These are phyloP conservation scores for Anthracocystis setariae DNA, from an alignment of 1,284 basidiomycete species.

Conservation along the genomic window DNA sequence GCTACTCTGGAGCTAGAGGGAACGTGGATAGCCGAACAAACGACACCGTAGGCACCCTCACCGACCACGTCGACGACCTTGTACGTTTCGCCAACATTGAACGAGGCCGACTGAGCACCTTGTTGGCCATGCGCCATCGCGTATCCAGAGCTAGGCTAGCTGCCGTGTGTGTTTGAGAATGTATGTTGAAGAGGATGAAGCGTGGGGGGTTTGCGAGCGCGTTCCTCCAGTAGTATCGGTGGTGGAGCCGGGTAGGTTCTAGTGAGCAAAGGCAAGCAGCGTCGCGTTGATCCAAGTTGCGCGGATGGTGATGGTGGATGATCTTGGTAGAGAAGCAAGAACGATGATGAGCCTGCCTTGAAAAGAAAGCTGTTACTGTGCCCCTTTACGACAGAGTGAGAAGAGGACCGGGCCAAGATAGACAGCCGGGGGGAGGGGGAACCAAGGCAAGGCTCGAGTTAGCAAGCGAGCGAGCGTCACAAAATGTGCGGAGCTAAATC, in stretches of 20 bases:
- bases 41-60: conserved; percentile 70
- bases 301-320: not conserved
- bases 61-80: conserved; percentile 69
- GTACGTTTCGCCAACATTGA: conserved; percentile 60
- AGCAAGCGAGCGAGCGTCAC: too few species aligned
- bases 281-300: not conserved
- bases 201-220: not conserved
- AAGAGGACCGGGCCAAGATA: too few species aligned
- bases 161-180: not conserved
- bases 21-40: conserved; percentile 69
- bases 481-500: too few species aligned
- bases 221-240: not conserved
- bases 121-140: conserved; percentile 41
- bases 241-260: not conserved
- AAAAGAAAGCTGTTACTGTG: not conserved
- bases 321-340: not conserved
- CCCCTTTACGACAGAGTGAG: too few species aligned
- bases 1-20: conserved; percentile 67
- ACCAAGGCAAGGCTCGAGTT: too few species aligned
- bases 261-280: too few species aligned
- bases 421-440: too few species aligned
- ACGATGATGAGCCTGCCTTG: not conserved
- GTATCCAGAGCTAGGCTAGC: not conserved
- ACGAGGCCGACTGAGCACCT: conserved; percentile 32
- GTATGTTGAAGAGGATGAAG: not conserved